Conservation (phyloP, 345 rosid species). For the Linum lewisii region DNA sequence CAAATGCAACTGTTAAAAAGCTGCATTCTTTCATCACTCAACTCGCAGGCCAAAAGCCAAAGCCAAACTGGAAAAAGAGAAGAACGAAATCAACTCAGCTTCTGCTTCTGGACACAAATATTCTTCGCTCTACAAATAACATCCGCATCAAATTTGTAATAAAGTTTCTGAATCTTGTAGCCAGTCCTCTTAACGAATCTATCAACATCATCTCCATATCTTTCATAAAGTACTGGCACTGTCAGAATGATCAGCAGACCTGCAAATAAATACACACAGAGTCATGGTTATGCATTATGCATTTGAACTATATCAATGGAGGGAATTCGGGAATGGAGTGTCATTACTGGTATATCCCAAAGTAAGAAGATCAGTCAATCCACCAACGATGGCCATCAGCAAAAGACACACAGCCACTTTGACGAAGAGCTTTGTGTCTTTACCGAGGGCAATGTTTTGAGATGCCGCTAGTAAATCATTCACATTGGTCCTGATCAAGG, state of each 20-base stretch:
- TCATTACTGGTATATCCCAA: constrained; percentile 59
- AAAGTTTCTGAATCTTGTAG: constrained; percentile 31
- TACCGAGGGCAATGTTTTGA: constrained; percentile 68
- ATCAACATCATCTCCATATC: constrained; percentile 44
- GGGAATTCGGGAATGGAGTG: background rate
- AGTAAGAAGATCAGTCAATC: constrained; percentile 65
- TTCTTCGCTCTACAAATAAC: constrained; percentile 27
- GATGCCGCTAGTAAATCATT: constrained; percentile 57
- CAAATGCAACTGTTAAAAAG: no score
- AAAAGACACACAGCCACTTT: constrained; percentile 49
- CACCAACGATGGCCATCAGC: constrained; percentile 50
- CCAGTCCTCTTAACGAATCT: constrained; percentile 20
- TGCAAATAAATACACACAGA: constrained; percentile 15
- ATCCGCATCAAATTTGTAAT: constrained; percentile 31
- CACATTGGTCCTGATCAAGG: constrained; percentile 29
- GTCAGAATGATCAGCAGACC: constrained; percentile 60
- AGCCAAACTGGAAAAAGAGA: no score
- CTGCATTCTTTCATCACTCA: no score
- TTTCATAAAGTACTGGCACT: constrained; percentile 73
- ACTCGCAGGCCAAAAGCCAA: no score
- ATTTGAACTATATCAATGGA: no score
- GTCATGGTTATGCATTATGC: background rate
- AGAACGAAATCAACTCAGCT: constrained; percentile 50
- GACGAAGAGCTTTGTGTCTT: constrained; percentile 51
- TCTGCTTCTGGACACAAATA: constrained; percentile 41